Percentiles rank a stretch among this genome's conserved stretches.
Conservation (phyloP, 225 moss, liverwort and hornwort species). For the Physcomitrellopsis africana region DNA sequence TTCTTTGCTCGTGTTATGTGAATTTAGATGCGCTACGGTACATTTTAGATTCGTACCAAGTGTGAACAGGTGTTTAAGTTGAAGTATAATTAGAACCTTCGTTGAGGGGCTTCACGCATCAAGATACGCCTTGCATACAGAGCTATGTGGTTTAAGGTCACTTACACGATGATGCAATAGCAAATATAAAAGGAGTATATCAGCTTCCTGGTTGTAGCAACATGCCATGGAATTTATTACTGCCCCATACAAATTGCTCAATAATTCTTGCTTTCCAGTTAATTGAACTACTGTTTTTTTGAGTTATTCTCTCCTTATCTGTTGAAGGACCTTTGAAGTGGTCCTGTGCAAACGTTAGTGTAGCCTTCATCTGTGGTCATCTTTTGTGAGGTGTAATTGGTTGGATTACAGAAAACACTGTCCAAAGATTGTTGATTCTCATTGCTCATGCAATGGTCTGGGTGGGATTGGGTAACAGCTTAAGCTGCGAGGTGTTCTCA, state of each 20-base stretch:
- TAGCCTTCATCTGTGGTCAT: not conserved
- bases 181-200: constrained; percentile 55
- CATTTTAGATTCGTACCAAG: not conserved
- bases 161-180: constrained; percentile 51
- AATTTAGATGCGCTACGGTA: not conserved
- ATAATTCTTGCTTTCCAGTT: too few relatives aligned
- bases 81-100: not conserved
- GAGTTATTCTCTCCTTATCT: not conserved
- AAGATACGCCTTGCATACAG: constrained; percentile 64
- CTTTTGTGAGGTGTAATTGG: not conserved
- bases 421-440: not conserved
- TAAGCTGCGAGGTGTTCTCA: constrained; percentile 18
- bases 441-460: constrained; percentile 20
- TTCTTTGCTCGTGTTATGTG: too few relatives aligned
- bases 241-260: constrained; percentile 47
- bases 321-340: not conserved
- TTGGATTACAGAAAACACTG: not conserved
- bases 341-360: not conserved
- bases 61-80: not conserved
- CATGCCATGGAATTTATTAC: constrained; percentile 67
- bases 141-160: constrained; percentile 64
- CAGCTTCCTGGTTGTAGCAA: constrained; percentile 68
- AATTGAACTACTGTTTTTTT: not conserved
- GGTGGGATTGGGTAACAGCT: constrained; percentile 32
- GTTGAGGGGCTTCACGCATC: constrained; percentile 36